Base-by-base conservation (phyloP, 2,329 filamentous ascomycete species). In the Onygenales sp. region DNA sequence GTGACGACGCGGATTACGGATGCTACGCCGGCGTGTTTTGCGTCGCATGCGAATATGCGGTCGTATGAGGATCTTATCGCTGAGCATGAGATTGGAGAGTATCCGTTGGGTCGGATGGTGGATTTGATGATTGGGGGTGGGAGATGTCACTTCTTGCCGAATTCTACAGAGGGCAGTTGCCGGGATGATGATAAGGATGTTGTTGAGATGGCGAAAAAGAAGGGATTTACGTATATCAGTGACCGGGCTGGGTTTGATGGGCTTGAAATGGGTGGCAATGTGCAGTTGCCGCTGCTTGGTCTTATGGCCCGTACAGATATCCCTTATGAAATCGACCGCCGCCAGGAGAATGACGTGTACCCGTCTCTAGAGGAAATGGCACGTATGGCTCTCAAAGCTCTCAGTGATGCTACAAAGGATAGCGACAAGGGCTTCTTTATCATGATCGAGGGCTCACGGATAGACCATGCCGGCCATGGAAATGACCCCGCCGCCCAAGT, bases 391-490 rank as follows among this genome's bases (percentile, higher is more conserved):
- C 76, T 98, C 57, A 82, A 79, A 11, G 84, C 88, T 1, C 80
- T 98, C 27, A 86, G 86, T 57, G 83, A 84, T 55, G 93, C 91
- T 0, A 96, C 93, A 0, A 77, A 81, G 64, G 77, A 91, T 64
- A 89, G 82, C 57, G 89, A 97, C 42, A 84, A 94, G 70, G 93
- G 93, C 4, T 98, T 97, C 77, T 98, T 98, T 72, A 77, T 98
- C 62, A 95, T 98, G 92, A 94, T 98, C 56, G 93, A 98, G 70
- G 93, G 91, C 4, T 95, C 88, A 62, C 81, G 93, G 42, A 97
- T 98, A 62, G 93, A 98, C 64, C 93, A 98, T 67, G 92, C 93
- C 3, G 93, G 90, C 6, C 88, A 93, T 66, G 81, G 80, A 58
- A 93, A 93, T 61, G 88, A 93, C 62, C 87, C 88, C 0, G 87